Base-by-base conservation (phyloP, 768 basidiomycete species). In the Termitomyces sp. region DNA sequence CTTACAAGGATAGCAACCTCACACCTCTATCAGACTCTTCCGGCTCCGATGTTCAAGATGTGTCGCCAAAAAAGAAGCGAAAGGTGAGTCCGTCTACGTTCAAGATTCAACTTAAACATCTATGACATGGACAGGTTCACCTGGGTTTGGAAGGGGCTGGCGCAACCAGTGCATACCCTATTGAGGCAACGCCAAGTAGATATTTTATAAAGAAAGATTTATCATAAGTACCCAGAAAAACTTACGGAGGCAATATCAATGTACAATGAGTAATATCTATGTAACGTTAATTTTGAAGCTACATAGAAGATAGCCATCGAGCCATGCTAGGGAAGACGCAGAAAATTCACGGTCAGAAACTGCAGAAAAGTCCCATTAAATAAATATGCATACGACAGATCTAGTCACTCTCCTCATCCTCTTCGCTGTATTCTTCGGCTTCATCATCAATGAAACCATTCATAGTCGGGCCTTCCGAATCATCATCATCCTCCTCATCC, bases 391-490 rank as follows among this genome's bases (percentile, higher is more conserved):
- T 58, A 63, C 55, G 59, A 46, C 18, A 55, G 46, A 55, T 61
- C 68, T 76, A 80, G 65, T 84, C 84, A 69, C 86, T 86, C 58
- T 83, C 80, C 35, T 74, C 75, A 5, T 73, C 72, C 16, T 74
- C 75, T 28, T 83, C 83, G n/a, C 82, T 84, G 28, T 81, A 16
- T 77, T 74, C 75, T n/a, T 73, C 71, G 4, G 84, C 88, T 58
- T 88, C 86, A 50, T 89, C 85, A 46, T 88, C 85, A 38, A 84
- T 81, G 60, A 84, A 84, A 20, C 79, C 83, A 67, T 84, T 81
- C 54, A 79, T 71, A 32, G 72, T 72, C 18, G 70, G 71, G 57
- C 78, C 79, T 39, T 80, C 82, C 57, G 77, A 75, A 51, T 76
- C 76, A 40, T 78, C 79, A 3, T 78, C 81, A 0, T 75, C 76